These are phyloP conservation scores for Candida fluviatilis DNA, from an alignment of 805 yeast species.

Conservation along the genomic window DNA sequence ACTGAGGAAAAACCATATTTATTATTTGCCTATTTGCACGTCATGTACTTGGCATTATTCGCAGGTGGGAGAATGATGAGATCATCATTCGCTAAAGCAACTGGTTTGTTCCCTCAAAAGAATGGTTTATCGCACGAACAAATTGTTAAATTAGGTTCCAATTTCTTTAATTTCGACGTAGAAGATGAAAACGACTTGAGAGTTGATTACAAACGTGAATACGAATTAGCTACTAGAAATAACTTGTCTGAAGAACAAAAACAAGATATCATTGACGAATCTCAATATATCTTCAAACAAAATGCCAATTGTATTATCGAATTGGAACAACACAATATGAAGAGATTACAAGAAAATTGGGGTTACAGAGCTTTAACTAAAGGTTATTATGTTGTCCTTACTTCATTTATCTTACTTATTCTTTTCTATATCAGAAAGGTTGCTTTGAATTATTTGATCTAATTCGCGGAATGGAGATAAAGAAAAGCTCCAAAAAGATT, in stretches of 20 bases:
- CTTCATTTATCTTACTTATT: slow-evolving; percentile 26
- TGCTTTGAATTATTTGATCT: slow-evolving; percentile 12
- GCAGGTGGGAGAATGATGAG: slow-evolving; percentile 81
- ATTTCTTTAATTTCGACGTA: slow-evolving; percentile 67
- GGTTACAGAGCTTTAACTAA: slow-evolving; percentile 50
- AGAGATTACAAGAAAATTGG: slow-evolving; percentile 51
- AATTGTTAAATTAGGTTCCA: slow-evolving; percentile 57
- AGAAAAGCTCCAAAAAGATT: background rate
- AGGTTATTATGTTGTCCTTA: slow-evolving; percentile 44
- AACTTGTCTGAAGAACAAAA: slow-evolving; percentile 69
- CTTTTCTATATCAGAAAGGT: slow-evolving; percentile 33
- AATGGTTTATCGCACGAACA: slow-evolving; percentile 64
- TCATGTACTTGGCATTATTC: slow-evolving; percentile 77
- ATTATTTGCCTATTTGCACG: slow-evolving; percentile 78
- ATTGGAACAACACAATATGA: slow-evolving; percentile 61
- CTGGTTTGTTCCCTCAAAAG: slow-evolving; percentile 72
- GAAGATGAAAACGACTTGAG: slow-evolving; percentile 65
- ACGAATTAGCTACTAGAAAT: slow-evolving; percentile 72
- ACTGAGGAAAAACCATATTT: slow-evolving; percentile 64
- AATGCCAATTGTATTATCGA: slow-evolving; percentile 60
- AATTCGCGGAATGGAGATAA: background rate
- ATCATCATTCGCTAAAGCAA: slow-evolving; percentile 59
- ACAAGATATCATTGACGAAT: slow-evolving; percentile 62
- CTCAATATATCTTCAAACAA: slow-evolving; percentile 60
- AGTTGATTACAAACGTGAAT: slow-evolving; percentile 65